Evolutionary conservation across 2,329 filamentous ascomycete species (phyloP), one percentile per base, ranked within the genome.

Genomic region (Neonectria coccinea): DNA sequence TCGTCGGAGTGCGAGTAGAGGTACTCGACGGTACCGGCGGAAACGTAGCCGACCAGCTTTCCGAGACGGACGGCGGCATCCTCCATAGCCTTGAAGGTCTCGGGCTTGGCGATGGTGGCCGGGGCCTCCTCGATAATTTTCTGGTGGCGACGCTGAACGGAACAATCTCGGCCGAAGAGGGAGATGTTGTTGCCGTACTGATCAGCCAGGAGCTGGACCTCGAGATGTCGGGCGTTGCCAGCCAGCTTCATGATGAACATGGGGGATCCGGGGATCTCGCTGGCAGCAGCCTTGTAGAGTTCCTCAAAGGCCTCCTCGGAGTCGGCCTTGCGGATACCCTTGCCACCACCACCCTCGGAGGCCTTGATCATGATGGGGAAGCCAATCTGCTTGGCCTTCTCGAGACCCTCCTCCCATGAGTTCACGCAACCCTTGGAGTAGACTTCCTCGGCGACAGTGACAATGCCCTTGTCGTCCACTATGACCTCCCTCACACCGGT

Each of bases 211-310:
- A 99, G 85, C 83, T 99, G 96, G 63, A 99, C 97, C 82, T 99
- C 96, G 83, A 99, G 85, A 87, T 99, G 96, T 73, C 96, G 88
- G 44, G 96, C 96, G 78, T 97, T 97, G 73, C 95, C 96, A 54
- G 96, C 96, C 68, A 99, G 86, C 89, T 99, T 97, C 96, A 99
- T 99, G 84, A 99, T 97, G 87, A 99, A 99, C 82, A 99, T 99
- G 72, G 97, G 96, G 31, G 96, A 99, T 52, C 97, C 97, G 11
- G 96, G 97, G 72, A 99, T 98, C 81, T 99, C 97, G 80, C 91
- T 97, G 5, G 96, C 94, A 22, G 97, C 96, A 50, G 95, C 96
- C 81, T 97, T 96, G 87, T 98, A 99, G 50, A 98, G 85, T 72
- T 86, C 85, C 77, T 91, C 86, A 75, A 99, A 99, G 68, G 92